phyloP scores from a whole-genome alignment of 2,329 filamentous ascomycete species.

The Venturia aucupariae region DNA sequence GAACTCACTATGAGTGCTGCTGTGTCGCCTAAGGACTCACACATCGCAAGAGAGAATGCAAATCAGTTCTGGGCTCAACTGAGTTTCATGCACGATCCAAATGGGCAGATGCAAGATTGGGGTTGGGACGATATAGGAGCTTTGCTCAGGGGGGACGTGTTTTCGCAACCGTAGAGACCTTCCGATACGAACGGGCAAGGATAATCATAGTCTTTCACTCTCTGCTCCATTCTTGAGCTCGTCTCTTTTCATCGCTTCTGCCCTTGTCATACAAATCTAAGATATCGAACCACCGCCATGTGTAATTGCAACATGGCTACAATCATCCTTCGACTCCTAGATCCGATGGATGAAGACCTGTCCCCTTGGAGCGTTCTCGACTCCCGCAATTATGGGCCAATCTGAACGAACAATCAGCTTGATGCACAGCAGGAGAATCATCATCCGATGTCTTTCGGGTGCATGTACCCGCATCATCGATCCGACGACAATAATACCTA shows the following conservation, averaged over 20 bases:
- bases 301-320: background rate
- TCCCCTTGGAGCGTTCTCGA: background rate
- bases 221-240: no score
- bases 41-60: background rate
- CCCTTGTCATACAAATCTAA: background rate
- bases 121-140: slow-evolving; percentile 10
- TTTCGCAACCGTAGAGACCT: background rate
- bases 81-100: slow-evolving; percentile 11
- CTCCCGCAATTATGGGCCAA: background rate
- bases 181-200: no score
- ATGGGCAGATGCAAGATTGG: slow-evolving; percentile 9
- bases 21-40: background rate
- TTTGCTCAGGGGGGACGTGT: background rate
- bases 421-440: background rate
- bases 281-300: background rate
- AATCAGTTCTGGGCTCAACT: slow-evolving; percentile 12
- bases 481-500: background rate
- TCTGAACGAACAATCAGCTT: background rate
- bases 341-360: background rate
- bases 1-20: background rate
- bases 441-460: background rate
- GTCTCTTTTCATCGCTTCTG: no score
- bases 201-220: no score
- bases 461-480: background rate
- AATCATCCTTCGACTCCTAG: background rate